Percentiles rank a stretch among this genome's conserved stretches.
These are phyloP conservation scores for Salix koriyanagi DNA, from an alignment of 345 rosid genomes.

Conservation along the genomic window DNA sequence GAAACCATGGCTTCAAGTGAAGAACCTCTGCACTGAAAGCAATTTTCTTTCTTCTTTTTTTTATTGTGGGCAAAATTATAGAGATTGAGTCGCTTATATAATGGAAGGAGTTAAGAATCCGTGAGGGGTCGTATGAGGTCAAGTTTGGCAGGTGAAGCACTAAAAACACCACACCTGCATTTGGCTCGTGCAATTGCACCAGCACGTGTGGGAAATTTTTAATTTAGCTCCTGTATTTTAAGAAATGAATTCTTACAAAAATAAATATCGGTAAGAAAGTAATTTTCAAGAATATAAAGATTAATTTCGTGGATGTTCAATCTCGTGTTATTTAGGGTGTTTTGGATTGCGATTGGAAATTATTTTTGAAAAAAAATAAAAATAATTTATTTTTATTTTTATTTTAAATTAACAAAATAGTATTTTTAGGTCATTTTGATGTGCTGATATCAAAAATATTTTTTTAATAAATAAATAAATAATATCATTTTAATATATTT, in stretches of 20 bases:
- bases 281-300: too few species aligned
- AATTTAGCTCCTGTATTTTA: too few species aligned
- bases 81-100: neutral
- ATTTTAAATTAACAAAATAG: too few species aligned
- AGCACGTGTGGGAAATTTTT: neutral
- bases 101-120: neutral
- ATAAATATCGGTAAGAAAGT: neutral
- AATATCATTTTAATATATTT: too few species aligned
- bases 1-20: conserved; percentile 43
- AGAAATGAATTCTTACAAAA: neutral
- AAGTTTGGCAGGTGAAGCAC: conserved; percentile 7
- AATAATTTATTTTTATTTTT: too few species aligned
- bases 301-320: too few species aligned
- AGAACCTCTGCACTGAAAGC: neutral
- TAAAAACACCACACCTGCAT: too few species aligned
- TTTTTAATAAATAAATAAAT: too few species aligned
- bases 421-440: too few species aligned
- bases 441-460: accelerated
- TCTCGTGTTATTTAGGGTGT: too few species aligned
- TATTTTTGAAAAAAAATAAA: too few species aligned
- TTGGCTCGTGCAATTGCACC: neutral
- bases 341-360: too few species aligned
- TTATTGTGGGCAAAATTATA: neutral
- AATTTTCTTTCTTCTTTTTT: neutral
- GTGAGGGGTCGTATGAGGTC: neutral